A percentile compares a stretch with the other conserved stretches of the same genome.
Evolutionary conservation across 495 filamentous ascomycete species (phyloP).

Genomic region (Xylaria bambusicola): DNA sequence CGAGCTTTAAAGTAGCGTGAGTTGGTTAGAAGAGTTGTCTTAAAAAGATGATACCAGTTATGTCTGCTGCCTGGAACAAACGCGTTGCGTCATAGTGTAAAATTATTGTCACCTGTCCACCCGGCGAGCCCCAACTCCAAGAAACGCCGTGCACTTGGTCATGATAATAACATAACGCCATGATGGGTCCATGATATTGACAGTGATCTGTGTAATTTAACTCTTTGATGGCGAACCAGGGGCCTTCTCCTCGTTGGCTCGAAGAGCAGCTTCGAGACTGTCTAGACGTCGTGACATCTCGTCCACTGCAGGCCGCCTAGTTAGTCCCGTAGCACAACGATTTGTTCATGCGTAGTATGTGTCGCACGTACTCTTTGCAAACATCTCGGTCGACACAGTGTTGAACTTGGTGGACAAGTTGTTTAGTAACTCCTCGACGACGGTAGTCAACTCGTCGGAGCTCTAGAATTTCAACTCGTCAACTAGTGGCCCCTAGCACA

Average conservation of each 20-base stretch:
- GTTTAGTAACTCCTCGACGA: conserved; percentile 83
- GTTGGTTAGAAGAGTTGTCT: conserved; percentile 1
- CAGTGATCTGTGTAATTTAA: conserved; percentile 11
- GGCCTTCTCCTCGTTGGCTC: conserved; percentile 50
- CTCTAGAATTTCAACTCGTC: conserved; percentile 26
- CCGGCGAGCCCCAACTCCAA: conserved; percentile 5
- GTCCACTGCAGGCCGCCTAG: conserved; percentile 64
- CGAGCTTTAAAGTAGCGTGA: conserved; percentile 59
- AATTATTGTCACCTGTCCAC: not conserved
- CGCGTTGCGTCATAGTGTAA: not conserved
- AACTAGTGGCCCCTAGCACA: no score
- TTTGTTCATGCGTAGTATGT: not conserved
- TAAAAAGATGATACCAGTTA: conserved; percentile 4
- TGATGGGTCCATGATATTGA: not conserved
- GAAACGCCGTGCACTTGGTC: conserved; percentile 29
- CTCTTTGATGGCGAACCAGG: conserved; percentile 30
- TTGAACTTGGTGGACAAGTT: conserved; percentile 83
- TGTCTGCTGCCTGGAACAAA: conserved; percentile 3
- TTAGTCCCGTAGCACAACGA: conserved; percentile 11
- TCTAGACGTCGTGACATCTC: conserved; percentile 92
- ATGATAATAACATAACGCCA: conserved; percentile 5
- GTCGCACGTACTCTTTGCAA: conserved; percentile 73
- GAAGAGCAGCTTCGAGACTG: conserved; percentile 76
- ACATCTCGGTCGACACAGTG: conserved; percentile 77
- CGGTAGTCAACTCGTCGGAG: conserved; percentile 63